A percentile compares a stretch with the other conserved stretches of the same genome.
Evolutionary conservation across 1,284 basidiomycete genomes (phyloP).

Genomic region (Tetrapyrgos nigripes): DNA sequence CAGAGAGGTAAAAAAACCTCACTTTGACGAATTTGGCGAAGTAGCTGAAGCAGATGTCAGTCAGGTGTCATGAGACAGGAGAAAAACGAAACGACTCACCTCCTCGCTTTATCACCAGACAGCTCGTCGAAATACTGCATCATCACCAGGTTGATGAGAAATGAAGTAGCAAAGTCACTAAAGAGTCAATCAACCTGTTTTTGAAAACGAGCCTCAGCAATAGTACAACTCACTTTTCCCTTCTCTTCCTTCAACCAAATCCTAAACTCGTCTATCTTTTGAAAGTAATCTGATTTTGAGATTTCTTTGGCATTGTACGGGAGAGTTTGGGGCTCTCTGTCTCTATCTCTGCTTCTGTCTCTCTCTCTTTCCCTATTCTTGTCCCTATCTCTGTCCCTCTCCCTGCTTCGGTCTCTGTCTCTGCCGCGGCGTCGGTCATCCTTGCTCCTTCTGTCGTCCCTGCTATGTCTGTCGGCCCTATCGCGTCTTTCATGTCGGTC

Average conservation of each 20-base stretch:
- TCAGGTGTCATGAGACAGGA: no score
- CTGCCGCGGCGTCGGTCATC: no score
- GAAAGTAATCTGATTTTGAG: constrained; percentile 78
- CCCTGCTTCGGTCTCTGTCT: no score
- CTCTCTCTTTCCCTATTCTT: not conserved
- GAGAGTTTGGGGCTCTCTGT: no score
- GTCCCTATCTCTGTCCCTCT: not conserved
- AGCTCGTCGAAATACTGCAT: constrained; percentile 78
- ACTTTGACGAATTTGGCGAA: constrained; percentile 87
- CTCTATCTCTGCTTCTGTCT: not conserved
- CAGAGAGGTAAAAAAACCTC: constrained; percentile 9
- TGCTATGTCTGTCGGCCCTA: no score
- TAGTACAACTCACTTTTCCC: constrained; percentile 58
- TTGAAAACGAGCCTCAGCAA: constrained; percentile 6
- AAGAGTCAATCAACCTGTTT: not conserved
- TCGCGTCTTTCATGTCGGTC: no score
- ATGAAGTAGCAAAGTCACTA: not conserved
- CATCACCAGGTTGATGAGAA: not conserved
- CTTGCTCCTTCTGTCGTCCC: no score
- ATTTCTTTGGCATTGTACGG: constrained; percentile 63
- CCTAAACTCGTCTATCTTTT: constrained; percentile 78
- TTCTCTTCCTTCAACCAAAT: constrained; percentile 82
- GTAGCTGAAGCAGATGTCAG: constrained; percentile 54
- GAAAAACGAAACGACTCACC: constrained; percentile 49
- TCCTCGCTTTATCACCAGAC: constrained; percentile 74